Percentiles rank a stretch among this genome's conserved stretches.
phyloP scores from a whole-genome alignment of 208 protist genomes.

The Wallacemonas sp. region DNA sequence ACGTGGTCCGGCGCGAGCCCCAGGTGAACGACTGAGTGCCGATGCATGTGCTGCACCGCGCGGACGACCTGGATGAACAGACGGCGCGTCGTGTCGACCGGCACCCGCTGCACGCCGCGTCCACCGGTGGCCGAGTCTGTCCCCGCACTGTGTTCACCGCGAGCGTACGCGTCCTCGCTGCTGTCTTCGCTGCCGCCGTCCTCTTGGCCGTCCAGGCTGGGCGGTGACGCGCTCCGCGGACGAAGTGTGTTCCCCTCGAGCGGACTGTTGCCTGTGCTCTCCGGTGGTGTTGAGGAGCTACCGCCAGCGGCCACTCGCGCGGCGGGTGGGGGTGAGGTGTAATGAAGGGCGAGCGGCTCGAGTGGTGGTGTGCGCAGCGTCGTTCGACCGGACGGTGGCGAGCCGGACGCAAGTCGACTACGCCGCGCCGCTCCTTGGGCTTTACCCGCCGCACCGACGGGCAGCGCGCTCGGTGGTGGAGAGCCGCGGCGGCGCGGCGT shows the following conservation, averaged over 20 bases:
- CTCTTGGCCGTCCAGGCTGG: background rate
- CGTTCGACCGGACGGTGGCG: conserved; percentile 5
- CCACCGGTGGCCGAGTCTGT: background rate
- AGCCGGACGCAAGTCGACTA: background rate
- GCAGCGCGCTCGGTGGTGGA: too few relatives aligned
- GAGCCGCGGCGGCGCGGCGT: too few relatives aligned
- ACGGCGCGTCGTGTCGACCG: conserved; percentile 18
- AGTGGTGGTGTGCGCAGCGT: conserved; percentile 15
- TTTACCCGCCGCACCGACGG: too few relatives aligned
- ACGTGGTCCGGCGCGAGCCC: conserved; percentile 87
- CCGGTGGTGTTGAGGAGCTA: background rate
- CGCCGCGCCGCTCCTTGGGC: too few relatives aligned
- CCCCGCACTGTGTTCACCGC: too few relatives aligned
- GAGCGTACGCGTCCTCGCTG: background rate
- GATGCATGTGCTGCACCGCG: conserved; percentile 72
- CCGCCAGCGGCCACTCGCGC: background rate
- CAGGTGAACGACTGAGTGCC: conserved; percentile 67
- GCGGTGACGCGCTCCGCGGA: background rate
- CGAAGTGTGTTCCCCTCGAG: too few relatives aligned
- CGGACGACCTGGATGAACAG: conserved; percentile 74
- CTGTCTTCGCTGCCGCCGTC: background rate
- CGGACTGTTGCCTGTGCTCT: background rate
- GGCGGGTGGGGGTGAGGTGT: background rate
- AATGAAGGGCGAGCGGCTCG: background rate
- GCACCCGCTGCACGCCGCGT: background rate